Evolutionary conservation across 768 basidiomycete genomes (phyloP).

Genomic region (Boletellus ananas): DNA sequence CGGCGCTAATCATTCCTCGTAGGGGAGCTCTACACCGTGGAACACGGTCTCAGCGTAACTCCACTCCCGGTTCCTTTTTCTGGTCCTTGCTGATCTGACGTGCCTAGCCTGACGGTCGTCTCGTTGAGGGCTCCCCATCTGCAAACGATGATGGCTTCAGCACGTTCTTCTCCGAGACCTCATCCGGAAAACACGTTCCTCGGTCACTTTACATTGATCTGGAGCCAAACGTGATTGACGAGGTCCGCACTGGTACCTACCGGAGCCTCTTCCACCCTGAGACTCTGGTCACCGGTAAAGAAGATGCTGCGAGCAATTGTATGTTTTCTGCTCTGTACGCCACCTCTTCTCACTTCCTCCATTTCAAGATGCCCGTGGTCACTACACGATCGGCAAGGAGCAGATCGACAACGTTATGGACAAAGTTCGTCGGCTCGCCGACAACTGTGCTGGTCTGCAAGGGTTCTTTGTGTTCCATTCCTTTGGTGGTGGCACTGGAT

Average conservation of each 20-base stretch:
- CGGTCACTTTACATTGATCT: slow-evolving; percentile 96
- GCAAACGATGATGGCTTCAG: slow-evolving; percentile 88
- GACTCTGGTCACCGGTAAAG: slow-evolving; percentile 97
- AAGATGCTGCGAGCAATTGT: slow-evolving; percentile 99
- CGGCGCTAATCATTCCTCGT: slow-evolving; percentile 25
- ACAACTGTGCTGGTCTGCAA: slow-evolving; percentile 95
- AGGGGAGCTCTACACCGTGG: slow-evolving; percentile 99
- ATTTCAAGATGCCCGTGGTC: slow-evolving; percentile 86
- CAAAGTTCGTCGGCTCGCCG: slow-evolving; percentile 88
- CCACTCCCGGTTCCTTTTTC: slow-evolving; percentile 1
- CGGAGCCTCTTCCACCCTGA: slow-evolving; percentile 98
- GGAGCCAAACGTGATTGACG: slow-evolving; percentile 97
- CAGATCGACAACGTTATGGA: slow-evolving; percentile 96
- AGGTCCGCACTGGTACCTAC: slow-evolving; percentile 94
- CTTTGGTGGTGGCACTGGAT: slow-evolving; percentile 98
- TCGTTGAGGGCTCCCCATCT: slow-evolving; percentile 72
- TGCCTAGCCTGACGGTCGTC: slow-evolving; percentile 87
- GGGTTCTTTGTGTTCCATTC: slow-evolving; percentile 99
- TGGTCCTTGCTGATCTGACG: slow-evolving; percentile 19
- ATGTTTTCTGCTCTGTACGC: slow-evolving; percentile 20
- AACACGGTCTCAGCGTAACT: slow-evolving; percentile 91
- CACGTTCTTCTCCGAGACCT: slow-evolving; percentile 99
- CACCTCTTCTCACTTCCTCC: slow-evolving; percentile 3
- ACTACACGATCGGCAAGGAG: slow-evolving; percentile 98
- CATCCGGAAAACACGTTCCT: slow-evolving; percentile 94